Evolutionary conservation across 2,329 filamentous ascomycete species (phyloP).

Genomic region (Pyrenophora graminea): DNA sequence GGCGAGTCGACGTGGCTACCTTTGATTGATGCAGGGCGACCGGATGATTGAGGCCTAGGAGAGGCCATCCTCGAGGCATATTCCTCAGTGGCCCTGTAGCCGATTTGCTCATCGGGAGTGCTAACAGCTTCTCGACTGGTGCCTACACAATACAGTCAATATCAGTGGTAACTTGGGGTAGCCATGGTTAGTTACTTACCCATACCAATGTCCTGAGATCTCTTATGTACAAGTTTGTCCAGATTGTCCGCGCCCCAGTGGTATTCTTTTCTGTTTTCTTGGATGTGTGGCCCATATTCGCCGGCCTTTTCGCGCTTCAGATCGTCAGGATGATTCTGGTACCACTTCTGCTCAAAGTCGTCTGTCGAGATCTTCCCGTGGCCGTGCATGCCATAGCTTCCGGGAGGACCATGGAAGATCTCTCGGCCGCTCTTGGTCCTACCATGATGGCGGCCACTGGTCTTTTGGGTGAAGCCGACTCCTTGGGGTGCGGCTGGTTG

Average conservation of each 20-base stretch:
- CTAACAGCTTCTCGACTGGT: constrained; percentile 65
- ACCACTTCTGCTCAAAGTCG: constrained; percentile 89
- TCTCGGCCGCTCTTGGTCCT: constrained; percentile 75
- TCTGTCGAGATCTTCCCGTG: constrained; percentile 76
- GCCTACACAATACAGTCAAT: constrained; percentile 60
- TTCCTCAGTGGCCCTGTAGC: constrained; percentile 83
- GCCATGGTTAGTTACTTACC: constrained; percentile 50
- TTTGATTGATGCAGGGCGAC: constrained; percentile 51
- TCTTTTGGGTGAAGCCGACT: constrained; percentile 59
- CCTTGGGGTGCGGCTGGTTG: constrained; percentile 47
- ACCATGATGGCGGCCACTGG: constrained; percentile 58
- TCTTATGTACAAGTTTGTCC: constrained; percentile 83
- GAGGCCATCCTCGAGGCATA: constrained; percentile 77
- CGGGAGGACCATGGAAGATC: constrained; percentile 73
- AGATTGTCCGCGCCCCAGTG: constrained; percentile 87
- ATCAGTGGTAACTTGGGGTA: constrained; percentile 47
- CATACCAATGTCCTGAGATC: constrained; percentile 54
- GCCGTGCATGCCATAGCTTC: constrained; percentile 90
- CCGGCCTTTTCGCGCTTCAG: constrained; percentile 74
- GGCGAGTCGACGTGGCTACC: constrained; percentile 56
- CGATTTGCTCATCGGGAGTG: constrained; percentile 88
- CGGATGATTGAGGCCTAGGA: constrained; percentile 61
- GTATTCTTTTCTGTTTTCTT: constrained; percentile 69
- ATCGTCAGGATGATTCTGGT: constrained; percentile 85
- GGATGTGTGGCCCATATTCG: constrained; percentile 63